Base-by-base conservation (phyloP, 345 rosid species). In the Cardamine occulta region DNA sequence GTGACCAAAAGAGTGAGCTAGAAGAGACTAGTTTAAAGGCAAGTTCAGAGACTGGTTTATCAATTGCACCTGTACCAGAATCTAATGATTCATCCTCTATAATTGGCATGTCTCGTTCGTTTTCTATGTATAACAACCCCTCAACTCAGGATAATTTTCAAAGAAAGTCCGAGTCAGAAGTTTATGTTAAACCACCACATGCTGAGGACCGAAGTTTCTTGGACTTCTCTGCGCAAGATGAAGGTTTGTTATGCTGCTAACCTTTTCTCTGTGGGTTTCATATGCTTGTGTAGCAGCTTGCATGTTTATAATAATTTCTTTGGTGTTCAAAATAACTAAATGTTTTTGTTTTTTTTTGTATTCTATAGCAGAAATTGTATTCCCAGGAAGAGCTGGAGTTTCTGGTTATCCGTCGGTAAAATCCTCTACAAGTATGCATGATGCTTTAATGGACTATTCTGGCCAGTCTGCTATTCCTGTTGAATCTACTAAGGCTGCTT, bases 361-460 rank as follows among this genome's bases (percentile, higher is more conserved):
- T 40, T 48, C 52, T 62, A 42, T 51, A 42, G 51, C 84, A 89
- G 89, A 84, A 82, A 80, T 85, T 48, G 66, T 85, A 37, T 81
- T 83, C 73, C 82, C 89, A 60, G 88, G 82, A 65, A 81, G 84
- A 80, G 76, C 87, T 59, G 77, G 79, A 70, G 82, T 74, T 75
- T 58, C 74, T 57, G 62, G 65, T 37, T 63, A 70, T 76, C 48
- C 72, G 55, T 65, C 78, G 19, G 74, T 64, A 53, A 69, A 72
- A 21, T 57, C 71, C 34, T 57, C 82, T 7, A 68, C 51, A 58
- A 80, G 75, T 28, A 53, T 72, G 72, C 83, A 73, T 66, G 75
- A 62, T 78, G 52, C 82, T 35, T 65, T 58, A 17, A 42, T 66
- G 18, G 70, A 77, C 51, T 21, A 78, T 39, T 59, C 79, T 71